Evolutionary conservation across 1,284 basidiomycete genomes (phyloP), one percentile per base, ranked within the genome.

Genomic region (Ustilago xerochloae): DNA sequence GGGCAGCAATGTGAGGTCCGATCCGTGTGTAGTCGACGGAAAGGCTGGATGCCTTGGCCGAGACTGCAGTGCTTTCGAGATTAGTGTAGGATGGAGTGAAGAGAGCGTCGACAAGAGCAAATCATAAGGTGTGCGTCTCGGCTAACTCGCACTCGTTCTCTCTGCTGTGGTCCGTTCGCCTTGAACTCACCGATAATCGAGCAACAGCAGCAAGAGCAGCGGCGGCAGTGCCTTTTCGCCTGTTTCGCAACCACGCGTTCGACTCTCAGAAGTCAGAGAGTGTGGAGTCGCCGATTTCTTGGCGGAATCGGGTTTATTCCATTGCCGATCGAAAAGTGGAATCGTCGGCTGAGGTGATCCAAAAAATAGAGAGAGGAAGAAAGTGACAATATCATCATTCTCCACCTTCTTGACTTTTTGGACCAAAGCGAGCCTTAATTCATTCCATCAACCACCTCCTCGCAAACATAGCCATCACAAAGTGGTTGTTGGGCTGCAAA

Each of bases 271-370:
- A n/a, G 29, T 28, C 29, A 12, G 35, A 38, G 33, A 28, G n/a
- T 38, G 36, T 51, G 49, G 20, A 29, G 49, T 28, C 13, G 29
- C 36, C 29, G 50, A 54, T 55, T 41, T 61, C 58, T 57, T 57
- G 58, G 53, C 57, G 33, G 15, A 8, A 67, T 67, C 58, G 64
- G 64, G 64, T 3, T 3, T 28, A 2, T 43, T 33, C 26, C 24
- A 46, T 20, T 16, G 15, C 22, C 36, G 24, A 28, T 46, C 36
- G 6, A 20, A 41, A 48, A 18, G 6, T 2, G 20, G 26, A 48
- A 53, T 43, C 36, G 24, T n/a, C 18, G 24, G 58, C 58, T 61
- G 64, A 61, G 64, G 53, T 67, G 64, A 67, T 67, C 65, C 59
- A 39, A 61, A 48, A 47, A 63, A 63, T 52, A 48, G 55, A 54